Base-by-base conservation (phyloP, 2,329 filamentous ascomycete genomes). In the Gaeumannomyces sp. region DNA sequence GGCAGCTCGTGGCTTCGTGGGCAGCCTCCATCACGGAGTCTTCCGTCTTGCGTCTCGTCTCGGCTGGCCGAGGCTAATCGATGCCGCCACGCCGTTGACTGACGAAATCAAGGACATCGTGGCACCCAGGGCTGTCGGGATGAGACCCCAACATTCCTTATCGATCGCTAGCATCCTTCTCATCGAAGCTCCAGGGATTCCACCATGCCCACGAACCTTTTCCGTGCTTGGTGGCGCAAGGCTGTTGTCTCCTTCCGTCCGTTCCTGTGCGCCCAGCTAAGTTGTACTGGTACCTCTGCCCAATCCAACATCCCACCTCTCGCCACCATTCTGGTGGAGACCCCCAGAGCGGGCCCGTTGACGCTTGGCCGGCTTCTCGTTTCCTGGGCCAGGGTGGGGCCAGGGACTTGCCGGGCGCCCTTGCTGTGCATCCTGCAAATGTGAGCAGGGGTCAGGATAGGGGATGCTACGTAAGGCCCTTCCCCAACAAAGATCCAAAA, bases 401-500 rank as follows among this genome's bases (percentile, higher is more conserved):
- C 60, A 61, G 60, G 60, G 19, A 61, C 60, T 53, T 53, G 45
- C 45, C 45, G 45, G n/a, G 22, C 33, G 45, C 45, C 45, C 38
- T 19, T 53, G 28, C 27, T 28, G 45, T 57, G 45, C 61, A 29
- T n/a, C 62, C 33, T 60, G 57, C 31, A 64, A 28, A n/a, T n/a
- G 45, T 59, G 61, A 66, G 63, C 67, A 64, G 67, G 66, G 67
- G 68, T 68, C 66, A 67, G 65, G 60, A 56, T 64, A 61, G 66
- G 64, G 65, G 65, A 59, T 66, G 59, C 59, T 28, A 16, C 38
- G 56, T 28, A 59, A 25, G 56, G 60, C 57, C 61, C 65, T 68
- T 72, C 70, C 73, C 73, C 73, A 75, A 74, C 73, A 75, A 74
- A 69, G 73, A 68, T 67, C 69, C 68, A 67, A 70, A 70, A 67